A percentile compares a stretch with the other conserved stretches of the same genome.
These are phyloP conservation scores for Schizochytrium sp. DNA, from an alignment of 108 stramenopile species.

Conservation along the genomic window DNA sequence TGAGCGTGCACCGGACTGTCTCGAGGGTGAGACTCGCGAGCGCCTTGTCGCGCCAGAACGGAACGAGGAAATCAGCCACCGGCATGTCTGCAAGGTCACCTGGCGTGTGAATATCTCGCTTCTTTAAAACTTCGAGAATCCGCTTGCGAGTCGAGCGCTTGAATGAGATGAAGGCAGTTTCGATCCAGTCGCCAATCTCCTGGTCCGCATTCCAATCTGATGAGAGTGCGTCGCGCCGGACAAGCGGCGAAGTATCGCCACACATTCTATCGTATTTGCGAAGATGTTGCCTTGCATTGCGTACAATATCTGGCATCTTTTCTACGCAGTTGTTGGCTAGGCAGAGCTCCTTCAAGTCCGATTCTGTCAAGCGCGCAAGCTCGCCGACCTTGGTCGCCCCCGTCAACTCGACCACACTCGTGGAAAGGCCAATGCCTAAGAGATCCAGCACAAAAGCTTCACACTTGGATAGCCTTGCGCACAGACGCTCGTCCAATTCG, in stretches of 20 bases:
- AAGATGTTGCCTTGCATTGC: background rate
- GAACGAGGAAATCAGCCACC: background rate
- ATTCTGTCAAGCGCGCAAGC: background rate
- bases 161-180: background rate
- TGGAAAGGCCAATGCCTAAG: background rate
- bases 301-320: background rate
- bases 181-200: background rate
- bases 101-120: background rate
- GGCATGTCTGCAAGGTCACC: constrained; percentile 8
- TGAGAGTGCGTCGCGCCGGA: background rate
- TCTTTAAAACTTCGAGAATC: background rate
- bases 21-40: background rate
- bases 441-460: constrained; percentile 5
- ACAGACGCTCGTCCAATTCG: constrained; percentile 11
- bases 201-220: background rate
- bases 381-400: background rate
- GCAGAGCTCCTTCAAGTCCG: background rate
- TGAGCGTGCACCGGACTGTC: background rate
- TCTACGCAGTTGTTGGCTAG: background rate
- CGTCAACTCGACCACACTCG: background rate
- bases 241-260: background rate
- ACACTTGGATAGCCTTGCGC: background rate
- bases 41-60: background rate
- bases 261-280: background rate
- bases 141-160: background rate